These are phyloP conservation scores for Oidiodendron maius DNA, from an alignment of 495 filamentous ascomycete genomes.

Conservation along the genomic window DNA sequence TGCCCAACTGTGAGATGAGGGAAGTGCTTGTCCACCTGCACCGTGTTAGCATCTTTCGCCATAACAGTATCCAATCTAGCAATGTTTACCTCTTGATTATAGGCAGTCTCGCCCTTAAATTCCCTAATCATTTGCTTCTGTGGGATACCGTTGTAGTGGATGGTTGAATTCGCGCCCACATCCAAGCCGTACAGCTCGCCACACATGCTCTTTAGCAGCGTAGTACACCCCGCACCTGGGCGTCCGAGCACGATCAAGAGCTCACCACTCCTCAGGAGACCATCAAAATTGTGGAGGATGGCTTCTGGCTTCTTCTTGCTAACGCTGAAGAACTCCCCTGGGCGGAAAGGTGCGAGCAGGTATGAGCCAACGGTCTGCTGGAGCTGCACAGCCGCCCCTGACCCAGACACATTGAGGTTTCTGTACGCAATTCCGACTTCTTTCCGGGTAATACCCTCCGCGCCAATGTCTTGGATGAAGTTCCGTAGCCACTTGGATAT, in stretches of 20 bases:
- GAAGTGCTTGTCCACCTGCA: conserved; percentile 67
- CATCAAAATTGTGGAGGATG: conserved; percentile 69
- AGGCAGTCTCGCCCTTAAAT: conserved; percentile 73
- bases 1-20: conserved; percentile 74
- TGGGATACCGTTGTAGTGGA: conserved; percentile 39
- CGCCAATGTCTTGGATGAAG: too few relatives aligned
- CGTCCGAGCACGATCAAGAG: conserved; percentile 76
- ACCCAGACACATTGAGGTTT: conserved; percentile 44
- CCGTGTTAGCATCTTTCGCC: too few relatives aligned
- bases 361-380: conserved; percentile 27
- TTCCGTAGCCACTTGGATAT: too few relatives aligned
- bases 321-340: conserved; percentile 27
- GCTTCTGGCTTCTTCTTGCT: conserved; percentile 47
- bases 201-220: conserved; percentile 20
- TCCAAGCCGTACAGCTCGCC: conserved; percentile 37
- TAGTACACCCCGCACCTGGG: conserved; percentile 54
- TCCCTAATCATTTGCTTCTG: conserved; percentile 55
- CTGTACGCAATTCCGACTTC: conserved; percentile 38
- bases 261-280: conserved; percentile 67
- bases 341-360: conserved; percentile 21
- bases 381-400: conserved; percentile 40
- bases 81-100: conserved; percentile 72
- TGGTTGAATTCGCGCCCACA: conserved; percentile 20
- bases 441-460: conserved; percentile 19
- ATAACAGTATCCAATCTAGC: too few relatives aligned